Conservation (phyloP, 495 filamentous ascomycete species). For the Tuber brumale region DNA sequence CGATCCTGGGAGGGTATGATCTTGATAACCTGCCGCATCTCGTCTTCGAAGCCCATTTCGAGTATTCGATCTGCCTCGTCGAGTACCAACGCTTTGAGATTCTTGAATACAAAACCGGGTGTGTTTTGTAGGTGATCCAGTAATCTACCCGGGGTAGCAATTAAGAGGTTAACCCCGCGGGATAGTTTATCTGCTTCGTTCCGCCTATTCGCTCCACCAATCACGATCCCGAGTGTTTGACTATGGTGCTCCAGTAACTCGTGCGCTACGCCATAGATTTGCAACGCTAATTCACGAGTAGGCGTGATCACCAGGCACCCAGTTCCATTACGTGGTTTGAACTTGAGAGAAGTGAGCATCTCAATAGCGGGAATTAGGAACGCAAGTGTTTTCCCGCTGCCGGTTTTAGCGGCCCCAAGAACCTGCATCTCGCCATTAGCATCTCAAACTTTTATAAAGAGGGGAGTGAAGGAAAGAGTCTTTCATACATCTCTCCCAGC, state of each 20-base stretch:
- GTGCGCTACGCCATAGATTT: conserved; percentile 91
- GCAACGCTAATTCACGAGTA: conserved; percentile 83
- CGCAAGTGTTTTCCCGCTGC: conserved; percentile 88
- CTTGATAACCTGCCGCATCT: conserved; percentile 95
- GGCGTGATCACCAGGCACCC: conserved; percentile 61
- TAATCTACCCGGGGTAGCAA: conserved; percentile 87
- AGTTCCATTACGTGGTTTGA: conserved; percentile 68
- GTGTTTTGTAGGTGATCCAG: conserved; percentile 95
- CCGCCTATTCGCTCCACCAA: conserved; percentile 85
- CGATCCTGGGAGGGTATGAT: conserved; percentile 82
- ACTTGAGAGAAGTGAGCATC: conserved; percentile 83
- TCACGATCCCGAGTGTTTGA: conserved; percentile 92
- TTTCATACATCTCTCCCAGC: conserved; percentile 67
- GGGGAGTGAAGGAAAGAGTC: neutral
- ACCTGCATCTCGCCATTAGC: conserved; percentile 42
- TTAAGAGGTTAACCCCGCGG: conserved; percentile 89
- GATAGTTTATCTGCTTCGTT: conserved; percentile 89
- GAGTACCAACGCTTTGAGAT: conserved; percentile 78
- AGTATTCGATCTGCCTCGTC: conserved; percentile 92
- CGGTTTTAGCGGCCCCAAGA: conserved; percentile 92
- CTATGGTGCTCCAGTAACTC: conserved; percentile 83
- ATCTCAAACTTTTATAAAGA: neutral
- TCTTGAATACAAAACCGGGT: conserved; percentile 86
- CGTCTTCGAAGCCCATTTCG: conserved; percentile 96
- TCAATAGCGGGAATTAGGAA: conserved; percentile 94